Base-by-base conservation (phyloP, 192 early-diverging fungal genomes). In the Backusella westeae region DNA sequence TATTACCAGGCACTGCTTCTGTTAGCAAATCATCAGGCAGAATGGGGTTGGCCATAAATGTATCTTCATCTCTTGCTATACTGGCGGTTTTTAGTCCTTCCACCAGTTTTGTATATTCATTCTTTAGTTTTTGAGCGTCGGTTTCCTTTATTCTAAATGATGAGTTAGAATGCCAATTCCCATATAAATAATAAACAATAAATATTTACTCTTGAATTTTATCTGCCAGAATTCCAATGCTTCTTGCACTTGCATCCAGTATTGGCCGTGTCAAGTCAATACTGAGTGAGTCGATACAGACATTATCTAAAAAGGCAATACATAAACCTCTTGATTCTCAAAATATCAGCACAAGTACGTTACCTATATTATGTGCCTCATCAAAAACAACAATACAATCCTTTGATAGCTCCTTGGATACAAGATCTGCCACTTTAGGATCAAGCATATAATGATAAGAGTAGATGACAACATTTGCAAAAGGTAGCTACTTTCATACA, bases 361-460 rank as follows among this genome's bases (percentile, higher is more conserved):
- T 83, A 95, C 94, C 98, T 74, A 99, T 99, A 79, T 99, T 99
- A 86, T 99, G 97, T 1, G 98, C 98, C 81, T 99, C 98, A 84
- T 99, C 98, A 86, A 99, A 99, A 0, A 99, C 93, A n/a, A 99
- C 93, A 67, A 99, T 99, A 42, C 92, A 91, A 66, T 99, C 95
- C 81, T 93, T 95, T 39, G 94, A 93, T 67, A 99, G 76, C 79
- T 99, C 97, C 82, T 93, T 96, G 5, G 97, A 98, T 36, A 99
- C 95, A 69, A 98, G 78, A 46, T 99, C 97, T 6, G 98, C 98
- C 2, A 99, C 97, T 84, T 99, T 99, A 23, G 98, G 98, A 82
- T 99, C 98, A n/a, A 99, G 85, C 85, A 99, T 89, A 78, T 99
- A 99, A 79, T 99, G 97, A 79, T 98, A 99, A 74, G 93, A 95